A percentile compares a stretch with the other conserved stretches of the same genome.
Conservation (phyloP, 306 rosid species). For the Luffa aegyptiaca region DNA sequence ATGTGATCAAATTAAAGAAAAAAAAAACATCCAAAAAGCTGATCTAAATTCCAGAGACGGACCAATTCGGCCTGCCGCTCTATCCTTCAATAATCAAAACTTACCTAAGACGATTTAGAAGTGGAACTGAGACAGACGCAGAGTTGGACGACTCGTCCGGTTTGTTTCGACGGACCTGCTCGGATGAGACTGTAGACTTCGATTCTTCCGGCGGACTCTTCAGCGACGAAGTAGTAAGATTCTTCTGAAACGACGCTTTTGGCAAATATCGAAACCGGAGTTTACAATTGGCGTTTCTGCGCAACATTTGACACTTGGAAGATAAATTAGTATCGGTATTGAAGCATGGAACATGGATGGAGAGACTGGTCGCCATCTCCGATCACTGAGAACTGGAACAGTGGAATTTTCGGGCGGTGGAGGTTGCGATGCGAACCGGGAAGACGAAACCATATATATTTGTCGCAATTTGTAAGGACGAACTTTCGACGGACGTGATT, state of each 20-base stretch:
- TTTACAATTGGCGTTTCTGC: constrained; percentile 18
- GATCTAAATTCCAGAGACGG: background rate
- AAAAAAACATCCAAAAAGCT: background rate
- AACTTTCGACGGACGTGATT: background rate
- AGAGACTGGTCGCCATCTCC: constrained; percentile 33
- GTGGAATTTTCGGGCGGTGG: background rate
- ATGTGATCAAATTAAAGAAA: background rate
- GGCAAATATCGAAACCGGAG: constrained; percentile 10
- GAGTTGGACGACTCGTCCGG: constrained; percentile 5
- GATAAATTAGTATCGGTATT: constrained; percentile 11
- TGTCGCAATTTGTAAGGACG: background rate
- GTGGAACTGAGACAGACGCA: constrained; percentile 3
- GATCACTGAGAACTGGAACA: background rate
- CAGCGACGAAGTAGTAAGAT: constrained; percentile 10
- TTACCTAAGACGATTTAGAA: constrained; percentile 27
- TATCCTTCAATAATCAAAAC: background rate
- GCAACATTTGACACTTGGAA: constrained; percentile 10
- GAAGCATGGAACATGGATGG: constrained; percentile 15
- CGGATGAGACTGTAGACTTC: background rate
- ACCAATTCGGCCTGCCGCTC: background rate
- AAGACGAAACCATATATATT: background rate
- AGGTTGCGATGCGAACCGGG: background rate
- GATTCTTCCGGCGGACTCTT: constrained; percentile 23
- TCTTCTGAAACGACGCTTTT: constrained; percentile 18
- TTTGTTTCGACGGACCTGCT: background rate